Evolutionary conservation across 129 eudicot genomes (phyloP).

Genomic region (Logfia minima): DNA sequence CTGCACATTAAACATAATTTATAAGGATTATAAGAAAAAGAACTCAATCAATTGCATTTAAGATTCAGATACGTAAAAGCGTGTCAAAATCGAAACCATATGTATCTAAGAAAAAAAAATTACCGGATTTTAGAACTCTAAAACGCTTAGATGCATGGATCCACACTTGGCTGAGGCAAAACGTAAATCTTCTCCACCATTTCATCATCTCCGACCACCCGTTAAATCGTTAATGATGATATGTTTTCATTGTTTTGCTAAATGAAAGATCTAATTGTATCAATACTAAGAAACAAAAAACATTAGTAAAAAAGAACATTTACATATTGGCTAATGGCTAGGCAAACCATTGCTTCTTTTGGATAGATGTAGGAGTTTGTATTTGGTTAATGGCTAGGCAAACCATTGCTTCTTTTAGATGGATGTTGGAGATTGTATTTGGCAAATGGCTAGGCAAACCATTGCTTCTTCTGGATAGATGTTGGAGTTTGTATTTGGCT

Average conservation of each 20-base stretch:
- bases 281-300: not conserved
- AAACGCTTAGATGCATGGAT: constrained; percentile 31
- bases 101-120: no score
- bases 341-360: not conserved
- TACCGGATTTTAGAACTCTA: constrained; percentile 44
- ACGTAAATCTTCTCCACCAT: constrained; percentile 37
- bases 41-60: no score
- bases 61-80: no score
- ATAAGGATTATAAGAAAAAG: not conserved
- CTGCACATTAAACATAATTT: constrained; percentile 23
- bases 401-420: not conserved
- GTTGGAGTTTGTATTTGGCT: no score
- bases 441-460: not conserved
- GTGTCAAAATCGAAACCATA: no score
- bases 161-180: constrained; percentile 40
- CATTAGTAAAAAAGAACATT: not conserved
- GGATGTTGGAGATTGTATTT: no score
- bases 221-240: not conserved
- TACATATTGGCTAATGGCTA: not conserved
- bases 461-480: not conserved
- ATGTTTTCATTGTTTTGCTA: not conserved
- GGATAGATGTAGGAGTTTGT: no score
- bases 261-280: not conserved
- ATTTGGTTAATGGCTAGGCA: not conserved
- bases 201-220: constrained; percentile 7